Conservation (phyloP, 2,329 filamentous ascomycete species). For the Penicillium crustosum region DNA sequence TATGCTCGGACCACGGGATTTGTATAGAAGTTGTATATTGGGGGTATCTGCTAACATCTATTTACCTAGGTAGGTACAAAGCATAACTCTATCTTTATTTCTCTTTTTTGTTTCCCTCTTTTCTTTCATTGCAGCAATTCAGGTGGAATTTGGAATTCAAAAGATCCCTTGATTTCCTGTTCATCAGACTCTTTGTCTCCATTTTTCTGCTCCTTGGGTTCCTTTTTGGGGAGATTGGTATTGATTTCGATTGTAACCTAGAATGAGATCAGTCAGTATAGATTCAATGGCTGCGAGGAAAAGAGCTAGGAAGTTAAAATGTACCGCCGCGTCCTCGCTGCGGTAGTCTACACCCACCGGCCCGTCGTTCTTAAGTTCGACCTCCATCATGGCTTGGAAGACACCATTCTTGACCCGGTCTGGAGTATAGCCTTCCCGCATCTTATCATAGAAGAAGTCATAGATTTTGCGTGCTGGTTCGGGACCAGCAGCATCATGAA, state of each 20-base stretch:
- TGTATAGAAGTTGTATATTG: neutral
- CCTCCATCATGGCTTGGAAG: slow-evolving; percentile 99
- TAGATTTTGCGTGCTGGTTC: slow-evolving; percentile 80
- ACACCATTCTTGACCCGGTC: slow-evolving; percentile 90
- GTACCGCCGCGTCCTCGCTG: slow-evolving; percentile 59
- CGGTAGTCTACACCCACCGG: slow-evolving; percentile 64
- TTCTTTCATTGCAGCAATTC: slow-evolving; percentile 26
- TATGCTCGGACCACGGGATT: neutral
- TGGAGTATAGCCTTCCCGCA: slow-evolving; percentile 67
- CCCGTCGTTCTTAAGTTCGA: slow-evolving; percentile 84
- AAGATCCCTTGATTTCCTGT: slow-evolving; percentile 15
- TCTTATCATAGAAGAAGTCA: slow-evolving; percentile 74
- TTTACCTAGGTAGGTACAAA: slow-evolving; percentile 1
- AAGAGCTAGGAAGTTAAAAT: slow-evolving; percentile 34
- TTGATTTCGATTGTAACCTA: slow-evolving; percentile 49
- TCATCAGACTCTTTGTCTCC: slow-evolving; percentile 8
- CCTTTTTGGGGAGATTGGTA: slow-evolving; percentile 46
- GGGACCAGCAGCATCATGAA: slow-evolving; percentile 80
- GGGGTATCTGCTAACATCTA: slow-evolving; percentile 12
- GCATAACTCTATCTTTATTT: slow-evolving; percentile 9
- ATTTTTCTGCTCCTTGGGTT: slow-evolving; percentile 26
- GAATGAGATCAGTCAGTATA: slow-evolving; percentile 13
- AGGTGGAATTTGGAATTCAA: slow-evolving; percentile 29
- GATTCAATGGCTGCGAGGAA: slow-evolving; percentile 16
- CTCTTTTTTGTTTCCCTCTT: neutral